A percentile compares a stretch with the other conserved stretches of the same genome.
Evolutionary conservation across 2,329 filamentous ascomycete genomes (phyloP).

Genomic region (Neofusicoccum laricinum): DNA sequence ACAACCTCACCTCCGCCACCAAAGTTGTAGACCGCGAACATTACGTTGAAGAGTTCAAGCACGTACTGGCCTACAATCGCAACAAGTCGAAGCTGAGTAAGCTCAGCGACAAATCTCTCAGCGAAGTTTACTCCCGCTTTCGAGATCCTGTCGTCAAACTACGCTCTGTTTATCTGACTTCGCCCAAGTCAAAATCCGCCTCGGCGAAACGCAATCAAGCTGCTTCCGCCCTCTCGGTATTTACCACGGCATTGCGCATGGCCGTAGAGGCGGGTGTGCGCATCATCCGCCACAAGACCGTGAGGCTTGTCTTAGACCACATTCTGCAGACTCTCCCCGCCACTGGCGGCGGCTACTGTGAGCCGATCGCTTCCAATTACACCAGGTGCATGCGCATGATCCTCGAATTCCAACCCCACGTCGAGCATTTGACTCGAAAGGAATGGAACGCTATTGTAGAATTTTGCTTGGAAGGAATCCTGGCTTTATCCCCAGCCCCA

Average conservation of each 20-base stretch:
- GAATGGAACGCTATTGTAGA: slow-evolving; percentile 68
- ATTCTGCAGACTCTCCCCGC: slow-evolving; percentile 71
- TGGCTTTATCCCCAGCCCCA: slow-evolving; percentile 25
- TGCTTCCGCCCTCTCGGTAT: slow-evolving; percentile 59
- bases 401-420: slow-evolving; percentile 70
- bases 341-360: slow-evolving; percentile 60
- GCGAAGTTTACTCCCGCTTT: slow-evolving; percentile 67
- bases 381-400: slow-evolving; percentile 70
- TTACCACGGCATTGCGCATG: slow-evolving; percentile 68
- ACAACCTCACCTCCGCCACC: slow-evolving; percentile 4
- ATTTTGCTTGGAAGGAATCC: slow-evolving; percentile 68
- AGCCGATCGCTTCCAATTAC: slow-evolving; percentile 72
- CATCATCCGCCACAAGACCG: slow-evolving; percentile 70
- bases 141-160: background rate
- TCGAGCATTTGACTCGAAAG: slow-evolving; percentile 69
- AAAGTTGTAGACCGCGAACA: slow-evolving; percentile 44
- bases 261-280: slow-evolving; percentile 67
- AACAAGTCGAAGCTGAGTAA: slow-evolving; percentile 38
- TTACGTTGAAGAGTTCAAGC: slow-evolving; percentile 55
- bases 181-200: background rate
- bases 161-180: background rate
- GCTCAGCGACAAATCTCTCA: slow-evolving; percentile 74
- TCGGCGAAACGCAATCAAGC: no score
- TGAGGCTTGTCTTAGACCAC: slow-evolving; percentile 77
- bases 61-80: slow-evolving; percentile 55